Conservation (phyloP, 805 yeast species). For the Candida maesae region DNA sequence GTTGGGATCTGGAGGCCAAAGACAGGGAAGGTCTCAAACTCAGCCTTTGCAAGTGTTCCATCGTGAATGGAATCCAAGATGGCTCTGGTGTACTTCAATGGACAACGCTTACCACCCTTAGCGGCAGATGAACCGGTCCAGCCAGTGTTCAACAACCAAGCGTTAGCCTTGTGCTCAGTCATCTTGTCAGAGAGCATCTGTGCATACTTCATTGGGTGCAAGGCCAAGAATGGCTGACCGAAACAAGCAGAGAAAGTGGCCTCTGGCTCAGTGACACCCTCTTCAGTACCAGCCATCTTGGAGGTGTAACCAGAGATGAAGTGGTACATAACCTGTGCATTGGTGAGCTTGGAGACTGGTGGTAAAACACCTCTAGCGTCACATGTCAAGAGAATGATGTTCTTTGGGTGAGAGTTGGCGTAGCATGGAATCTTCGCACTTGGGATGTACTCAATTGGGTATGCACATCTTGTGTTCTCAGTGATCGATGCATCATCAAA, state of each 20-base stretch:
- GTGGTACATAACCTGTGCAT: constrained; percentile 98
- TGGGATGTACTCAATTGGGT: constrained; percentile 96
- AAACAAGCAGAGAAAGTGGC: constrained; percentile 98
- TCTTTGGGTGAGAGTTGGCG: constrained; percentile 87
- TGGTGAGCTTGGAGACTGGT: constrained; percentile 89
- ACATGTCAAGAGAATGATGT: constrained; percentile 89
- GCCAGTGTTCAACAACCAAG: constrained; percentile 97
- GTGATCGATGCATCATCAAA: constrained; percentile 79
- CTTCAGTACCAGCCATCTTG: constrained; percentile 99
- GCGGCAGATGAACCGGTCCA: constrained; percentile 96
- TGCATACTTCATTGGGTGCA: constrained; percentile 98
- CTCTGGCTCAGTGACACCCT: constrained; percentile 97
- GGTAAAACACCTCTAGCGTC: constrained; percentile 98
- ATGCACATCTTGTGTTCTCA: constrained; percentile 98
- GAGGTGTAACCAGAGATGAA: constrained; percentile 98
- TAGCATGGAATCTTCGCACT: constrained; percentile 94
- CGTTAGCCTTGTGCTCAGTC: constrained; percentile 80
- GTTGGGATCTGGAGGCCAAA: constrained; percentile 89
- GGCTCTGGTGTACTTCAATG: constrained; percentile 95
- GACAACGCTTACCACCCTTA: constrained; percentile 95
- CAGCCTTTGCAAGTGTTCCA: constrained; percentile 77
- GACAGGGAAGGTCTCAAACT: constrained; percentile 79
- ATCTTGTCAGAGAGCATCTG: constrained; percentile 94
- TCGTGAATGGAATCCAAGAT: constrained; percentile 91
- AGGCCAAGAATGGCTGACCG: constrained; percentile 97